Percentiles rank a stretch among this genome's conserved stretches.
These are phyloP conservation scores for Globisporangium paddicum DNA, from an alignment of 352 stramenopile genomes.

Conservation along the genomic window DNA sequence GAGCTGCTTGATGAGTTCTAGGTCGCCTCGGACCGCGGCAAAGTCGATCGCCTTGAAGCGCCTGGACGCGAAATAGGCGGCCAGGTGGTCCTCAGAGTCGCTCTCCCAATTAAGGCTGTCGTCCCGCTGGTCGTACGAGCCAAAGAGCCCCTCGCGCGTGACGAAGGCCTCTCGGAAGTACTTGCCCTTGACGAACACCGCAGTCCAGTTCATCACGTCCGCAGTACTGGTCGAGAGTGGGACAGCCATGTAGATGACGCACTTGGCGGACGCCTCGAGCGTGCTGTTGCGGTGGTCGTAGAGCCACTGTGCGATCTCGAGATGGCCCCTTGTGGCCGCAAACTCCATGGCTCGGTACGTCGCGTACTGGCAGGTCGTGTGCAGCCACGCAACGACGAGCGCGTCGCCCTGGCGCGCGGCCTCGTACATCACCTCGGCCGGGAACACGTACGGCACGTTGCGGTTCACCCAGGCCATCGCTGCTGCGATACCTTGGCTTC, in stretches of 20 bases:
- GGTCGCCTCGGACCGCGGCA: conserved; percentile 23
- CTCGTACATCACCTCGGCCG: conserved; percentile 35
- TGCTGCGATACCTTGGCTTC: not conserved
- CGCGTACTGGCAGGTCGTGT: conserved; percentile 26
- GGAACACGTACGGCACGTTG: conserved; percentile 29
- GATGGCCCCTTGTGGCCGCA: conserved; percentile 18
- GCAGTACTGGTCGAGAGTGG: conserved; percentile 4
- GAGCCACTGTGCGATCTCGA: conserved; percentile 38
- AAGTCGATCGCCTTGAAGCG: conserved; percentile 28
- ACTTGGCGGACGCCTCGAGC: not conserved
- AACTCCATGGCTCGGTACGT: conserved; percentile 38
- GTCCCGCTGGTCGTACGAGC: conserved; percentile 30
- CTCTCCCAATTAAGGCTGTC: conserved; percentile 22
- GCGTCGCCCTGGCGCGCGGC: conserved; percentile 28
- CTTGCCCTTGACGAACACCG: conserved; percentile 20
- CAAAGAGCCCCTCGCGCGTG: conserved; percentile 22
- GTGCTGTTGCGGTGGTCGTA: conserved; percentile 12
- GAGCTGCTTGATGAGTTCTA: conserved; percentile 29
- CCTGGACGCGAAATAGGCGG: conserved; percentile 7
- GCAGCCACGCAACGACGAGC: conserved; percentile 36
- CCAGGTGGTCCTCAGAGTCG: not conserved
- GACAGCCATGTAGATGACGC: conserved; percentile 27
- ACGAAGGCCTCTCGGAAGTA: conserved; percentile 33
- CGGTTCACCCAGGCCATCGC: conserved; percentile 26
- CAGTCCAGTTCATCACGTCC: conserved; percentile 33